Evolutionary conservation across 2,329 filamentous ascomycete species (phyloP).

Genomic region (Endocalyx cinctus): DNA sequence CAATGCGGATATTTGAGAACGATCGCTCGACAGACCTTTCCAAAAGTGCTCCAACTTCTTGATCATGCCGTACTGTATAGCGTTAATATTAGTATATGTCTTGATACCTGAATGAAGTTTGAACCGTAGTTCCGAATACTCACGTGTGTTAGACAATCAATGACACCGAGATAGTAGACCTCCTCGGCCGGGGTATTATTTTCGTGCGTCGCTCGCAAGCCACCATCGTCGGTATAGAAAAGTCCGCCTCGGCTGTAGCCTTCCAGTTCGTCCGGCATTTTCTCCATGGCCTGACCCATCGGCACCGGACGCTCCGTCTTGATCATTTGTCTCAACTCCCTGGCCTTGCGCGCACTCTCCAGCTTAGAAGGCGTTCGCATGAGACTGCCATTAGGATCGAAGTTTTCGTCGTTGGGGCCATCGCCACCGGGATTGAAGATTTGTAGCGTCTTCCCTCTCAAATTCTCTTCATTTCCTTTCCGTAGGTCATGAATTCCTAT

Average conservation of each 20-base stretch:
- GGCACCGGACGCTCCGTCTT: conserved; percentile 91
- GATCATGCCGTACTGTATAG: conserved; percentile 76
- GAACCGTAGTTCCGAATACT: too few species aligned
- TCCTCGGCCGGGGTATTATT: conserved; percentile 80
- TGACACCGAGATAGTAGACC: conserved; percentile 97
- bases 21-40: conserved; percentile 84
- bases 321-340: conserved; percentile 86
- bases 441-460: conserved; percentile 82
- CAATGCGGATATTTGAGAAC: conserved; percentile 85
- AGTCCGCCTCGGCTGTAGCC: conserved; percentile 65
- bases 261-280: conserved; percentile 87
- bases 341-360: conserved; percentile 85
- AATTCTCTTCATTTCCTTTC: conserved; percentile 90
- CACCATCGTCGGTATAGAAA: conserved; percentile 94
- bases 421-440: conserved; percentile 90
- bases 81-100: too few species aligned
- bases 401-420: conserved; percentile 49
- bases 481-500: conserved; percentile 89
- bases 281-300: conserved; percentile 74
- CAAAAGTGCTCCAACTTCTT: conserved; percentile 96
- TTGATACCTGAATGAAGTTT: too few species aligned
- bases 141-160: conserved; percentile 96
- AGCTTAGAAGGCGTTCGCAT: conserved; percentile 89
- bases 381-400: conserved; percentile 58
- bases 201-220: conserved; percentile 88